Conservation (phyloP, 78 protist genomes). For the Guillardia theta region DNA sequence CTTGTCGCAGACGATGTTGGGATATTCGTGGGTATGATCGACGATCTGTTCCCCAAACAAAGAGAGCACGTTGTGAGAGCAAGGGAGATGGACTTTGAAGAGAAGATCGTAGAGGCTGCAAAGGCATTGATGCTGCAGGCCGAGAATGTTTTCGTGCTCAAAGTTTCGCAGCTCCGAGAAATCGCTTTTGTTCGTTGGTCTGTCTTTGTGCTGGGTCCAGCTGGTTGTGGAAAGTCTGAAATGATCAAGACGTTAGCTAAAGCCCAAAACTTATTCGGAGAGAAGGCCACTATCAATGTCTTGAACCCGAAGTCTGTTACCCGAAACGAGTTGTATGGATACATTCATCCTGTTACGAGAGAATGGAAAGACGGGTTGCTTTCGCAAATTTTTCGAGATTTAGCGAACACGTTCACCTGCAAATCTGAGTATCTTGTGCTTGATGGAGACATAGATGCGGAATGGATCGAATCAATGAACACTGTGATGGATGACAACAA, state of each 20-base stretch:
- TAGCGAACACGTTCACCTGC: slow-evolving; percentile 25
- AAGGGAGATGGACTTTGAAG: slow-evolving; percentile 55
- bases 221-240: slow-evolving; percentile 78
- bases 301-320: slow-evolving; percentile 85
- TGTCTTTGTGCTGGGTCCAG: slow-evolving; percentile 81
- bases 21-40: slow-evolving; percentile 71
- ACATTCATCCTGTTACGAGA: slow-evolving; percentile 64
- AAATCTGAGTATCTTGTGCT: slow-evolving; percentile 77
- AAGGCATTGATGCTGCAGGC: slow-evolving; percentile 41
- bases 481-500: slow-evolving; percentile 94
- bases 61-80: slow-evolving; percentile 45
- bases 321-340: slow-evolving; percentile 82
- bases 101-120: background rate
- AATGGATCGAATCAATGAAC: slow-evolving; percentile 85
- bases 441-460: slow-evolving; percentile 85
- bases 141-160: slow-evolving; percentile 75
- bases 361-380: slow-evolving; percentile 88
- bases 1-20: slow-evolving; percentile 69
- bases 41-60: slow-evolving; percentile 61
- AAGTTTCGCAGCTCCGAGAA: slow-evolving; percentile 77
- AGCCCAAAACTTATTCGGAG: background rate
- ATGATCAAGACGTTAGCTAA: slow-evolving; percentile 62
- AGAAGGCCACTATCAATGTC: background rate
- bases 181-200: slow-evolving; percentile 73
- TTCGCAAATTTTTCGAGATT: slow-evolving; percentile 74